Evolutionary conservation across 2,329 filamentous ascomycete genomes (phyloP).

Genomic region (Arthrobotrys sinensis): DNA sequence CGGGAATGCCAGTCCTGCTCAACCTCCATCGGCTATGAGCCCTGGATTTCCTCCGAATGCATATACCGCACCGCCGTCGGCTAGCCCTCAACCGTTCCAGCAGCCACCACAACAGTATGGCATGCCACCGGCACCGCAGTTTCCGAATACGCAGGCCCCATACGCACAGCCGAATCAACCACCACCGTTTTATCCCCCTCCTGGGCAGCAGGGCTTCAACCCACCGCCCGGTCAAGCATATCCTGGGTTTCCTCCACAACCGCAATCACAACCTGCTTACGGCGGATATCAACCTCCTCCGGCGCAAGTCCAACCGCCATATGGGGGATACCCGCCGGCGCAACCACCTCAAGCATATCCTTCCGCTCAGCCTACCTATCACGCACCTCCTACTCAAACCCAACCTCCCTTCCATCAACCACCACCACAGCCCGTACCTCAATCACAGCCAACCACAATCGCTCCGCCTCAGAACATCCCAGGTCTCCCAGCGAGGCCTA

Average conservation of each 20-base stretch:
- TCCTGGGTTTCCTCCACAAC: conserved; percentile 45
- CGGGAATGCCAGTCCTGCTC: conserved; percentile 71
- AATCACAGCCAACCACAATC: conserved; percentile 65
- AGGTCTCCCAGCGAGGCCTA: conserved; percentile 71
- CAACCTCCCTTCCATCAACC: conserved; percentile 62
- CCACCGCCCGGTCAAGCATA: conserved; percentile 48
- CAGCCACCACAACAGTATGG: conserved; percentile 41
- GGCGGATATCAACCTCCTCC: conserved; percentile 69
- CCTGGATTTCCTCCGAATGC: conserved; percentile 65
- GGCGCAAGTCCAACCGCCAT: conserved; percentile 69
- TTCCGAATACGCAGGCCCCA: conserved; percentile 62
- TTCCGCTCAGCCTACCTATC: conserved; percentile 54
- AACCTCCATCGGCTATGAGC: conserved; percentile 60
- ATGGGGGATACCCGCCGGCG: conserved; percentile 67
- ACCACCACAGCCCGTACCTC: conserved; percentile 58
- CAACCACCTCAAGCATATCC: conserved; percentile 61
- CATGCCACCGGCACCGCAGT: conserved; percentile 40
- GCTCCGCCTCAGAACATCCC: conserved; percentile 68
- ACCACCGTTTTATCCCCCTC: conserved; percentile 69
- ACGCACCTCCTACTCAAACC: conserved; percentile 60
- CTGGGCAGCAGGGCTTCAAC: conserved; percentile 65
- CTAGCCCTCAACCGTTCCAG: conserved; percentile 53
- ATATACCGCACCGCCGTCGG: conserved; percentile 71
- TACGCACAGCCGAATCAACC: conserved; percentile 67
- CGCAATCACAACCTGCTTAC: conserved; percentile 64